Evolutionary conservation across 257 asterid species (phyloP).

Genomic region (Cynanchum wilfordii): DNA sequence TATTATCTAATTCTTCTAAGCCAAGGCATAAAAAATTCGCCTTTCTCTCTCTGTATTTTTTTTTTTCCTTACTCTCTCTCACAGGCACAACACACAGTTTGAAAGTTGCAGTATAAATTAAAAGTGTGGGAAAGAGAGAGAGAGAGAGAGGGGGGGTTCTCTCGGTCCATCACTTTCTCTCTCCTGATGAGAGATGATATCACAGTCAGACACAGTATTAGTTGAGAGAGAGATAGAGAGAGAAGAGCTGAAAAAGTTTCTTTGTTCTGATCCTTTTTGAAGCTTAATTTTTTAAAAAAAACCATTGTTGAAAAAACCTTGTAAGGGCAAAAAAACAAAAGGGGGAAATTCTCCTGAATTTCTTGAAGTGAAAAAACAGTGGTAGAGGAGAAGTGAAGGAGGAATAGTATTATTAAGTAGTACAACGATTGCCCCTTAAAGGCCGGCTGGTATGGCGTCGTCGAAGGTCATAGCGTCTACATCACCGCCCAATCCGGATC

Average conservation of each 20-base stretch:
- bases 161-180: not conserved
- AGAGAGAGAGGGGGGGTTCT: too few species aligned
- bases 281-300: not conserved
- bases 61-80: not conserved
- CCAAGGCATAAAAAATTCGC: not conserved
- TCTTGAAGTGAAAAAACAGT: not conserved
- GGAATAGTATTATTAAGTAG: not conserved
- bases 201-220: not conserved
- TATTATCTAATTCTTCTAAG: not conserved
- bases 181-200: not conserved
- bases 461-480: slow-evolving; percentile 92
- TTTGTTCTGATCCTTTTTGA: not conserved
- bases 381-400: not conserved
- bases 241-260: not conserved
- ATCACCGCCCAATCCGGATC: slow-evolving; percentile 96
- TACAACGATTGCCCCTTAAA: slow-evolving; percentile 14
- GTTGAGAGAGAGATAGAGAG: not conserved
- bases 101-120: not conserved
- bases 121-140: not conserved
- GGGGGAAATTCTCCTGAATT: too few species aligned
- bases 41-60: not conserved
- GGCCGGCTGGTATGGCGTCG: slow-evolving; percentile 73
- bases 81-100: not conserved
- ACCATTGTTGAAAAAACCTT: not conserved
- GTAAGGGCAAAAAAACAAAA: not conserved